These are phyloP conservation scores for Mucor circinelloides DNA, from an alignment of 371 early-diverging fungal species.

Conservation along the genomic window DNA sequence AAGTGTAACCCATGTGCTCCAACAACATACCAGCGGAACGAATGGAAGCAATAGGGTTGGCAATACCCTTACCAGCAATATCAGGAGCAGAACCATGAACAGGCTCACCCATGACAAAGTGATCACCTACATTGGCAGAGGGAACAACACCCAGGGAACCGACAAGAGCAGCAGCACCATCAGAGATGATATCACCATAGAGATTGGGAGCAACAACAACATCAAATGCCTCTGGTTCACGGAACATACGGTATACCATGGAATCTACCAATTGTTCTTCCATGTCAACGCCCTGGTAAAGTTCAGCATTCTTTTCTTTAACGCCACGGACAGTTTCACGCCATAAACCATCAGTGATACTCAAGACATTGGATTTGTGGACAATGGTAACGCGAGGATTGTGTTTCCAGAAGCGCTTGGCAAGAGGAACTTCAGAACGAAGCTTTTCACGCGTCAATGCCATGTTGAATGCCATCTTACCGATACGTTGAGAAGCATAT, in stretches of 20 bases:
- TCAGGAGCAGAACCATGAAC: slow-evolving; percentile 97
- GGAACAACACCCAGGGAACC: slow-evolving; percentile 94
- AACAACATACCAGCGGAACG: slow-evolving; percentile 90
- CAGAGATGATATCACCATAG: slow-evolving; percentile 95
- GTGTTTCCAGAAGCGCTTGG: slow-evolving; percentile 66
- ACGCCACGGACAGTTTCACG: slow-evolving; percentile 85
- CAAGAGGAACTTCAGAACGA: slow-evolving; percentile 61
- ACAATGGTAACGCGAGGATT: slow-evolving; percentile 89
- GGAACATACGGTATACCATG: slow-evolving; percentile 96
- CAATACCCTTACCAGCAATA: slow-evolving; percentile 93
- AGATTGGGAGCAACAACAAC: slow-evolving; percentile 95
- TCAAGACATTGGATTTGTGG: slow-evolving; percentile 95
- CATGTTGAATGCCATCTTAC: slow-evolving; percentile 86
- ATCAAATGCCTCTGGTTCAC: slow-evolving; percentile 93
- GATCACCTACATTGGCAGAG: slow-evolving; percentile 91
- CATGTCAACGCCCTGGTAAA: slow-evolving; percentile 66
- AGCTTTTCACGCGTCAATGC: slow-evolving; percentile 78
- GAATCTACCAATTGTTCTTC: slow-evolving; percentile 96
- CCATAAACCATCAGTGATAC: slow-evolving; percentile 93
- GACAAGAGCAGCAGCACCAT: slow-evolving; percentile 94
- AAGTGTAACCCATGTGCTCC: slow-evolving; percentile 76
- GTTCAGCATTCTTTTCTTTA: slow-evolving; percentile 62
- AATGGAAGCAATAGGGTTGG: slow-evolving; percentile 94
- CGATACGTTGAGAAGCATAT: slow-evolving; percentile 83
- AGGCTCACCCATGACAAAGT: slow-evolving; percentile 93